Base-by-base conservation (phyloP, 1,284 basidiomycete species). In the Flammula alnicola region DNA sequence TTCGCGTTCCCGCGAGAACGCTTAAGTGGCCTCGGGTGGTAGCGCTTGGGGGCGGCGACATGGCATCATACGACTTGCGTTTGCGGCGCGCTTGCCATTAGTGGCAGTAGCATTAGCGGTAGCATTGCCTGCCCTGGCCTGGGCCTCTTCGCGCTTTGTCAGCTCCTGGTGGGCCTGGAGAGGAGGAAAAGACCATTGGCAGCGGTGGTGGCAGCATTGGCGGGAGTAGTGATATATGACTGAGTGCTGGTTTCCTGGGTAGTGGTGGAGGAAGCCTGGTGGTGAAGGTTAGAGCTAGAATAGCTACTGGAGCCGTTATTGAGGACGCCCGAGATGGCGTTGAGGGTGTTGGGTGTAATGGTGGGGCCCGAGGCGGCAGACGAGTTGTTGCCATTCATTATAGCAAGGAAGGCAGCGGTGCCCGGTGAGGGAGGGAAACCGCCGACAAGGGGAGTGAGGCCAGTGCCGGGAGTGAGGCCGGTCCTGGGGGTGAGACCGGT, bases 91-190 rank as follows among this genome's bases (percentile, higher is more conserved):
- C 56, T 83, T 83, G 27, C 55, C 64, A 49, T 66, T 69, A 37
- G 63, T 64, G n/a, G 62, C 42, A 17, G 67, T 49, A 31, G 63
- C 53, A 49, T 66, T 59, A 55, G 66, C 33, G 56, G 65, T 42
- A 56, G 57, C 58, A 52, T 60, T 72, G 36, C 64, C 64, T 16
- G 77, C 79, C 49, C 79, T 77, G 49, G 79, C 77, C 59, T 84
- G 81, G 0, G 82, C 81, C 66, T 92, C 90, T 64, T 96, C 94
- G 19, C 93, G 86, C 75, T 96, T 96, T n/a, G 92, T 91, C 49
- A 97, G 83, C 76, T 97, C 94, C 66, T 96, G 93, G 64, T 96
- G 94, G 17, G 94, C 94, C 68, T 97, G 93, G 87, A 91, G 49
- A 98, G 84, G 41, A 98, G 76, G 76, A 95, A 98, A 36, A 98